Evolutionary conservation across 208 protist genomes (phyloP).

Genomic region (Wallacemonas sp.): DNA sequence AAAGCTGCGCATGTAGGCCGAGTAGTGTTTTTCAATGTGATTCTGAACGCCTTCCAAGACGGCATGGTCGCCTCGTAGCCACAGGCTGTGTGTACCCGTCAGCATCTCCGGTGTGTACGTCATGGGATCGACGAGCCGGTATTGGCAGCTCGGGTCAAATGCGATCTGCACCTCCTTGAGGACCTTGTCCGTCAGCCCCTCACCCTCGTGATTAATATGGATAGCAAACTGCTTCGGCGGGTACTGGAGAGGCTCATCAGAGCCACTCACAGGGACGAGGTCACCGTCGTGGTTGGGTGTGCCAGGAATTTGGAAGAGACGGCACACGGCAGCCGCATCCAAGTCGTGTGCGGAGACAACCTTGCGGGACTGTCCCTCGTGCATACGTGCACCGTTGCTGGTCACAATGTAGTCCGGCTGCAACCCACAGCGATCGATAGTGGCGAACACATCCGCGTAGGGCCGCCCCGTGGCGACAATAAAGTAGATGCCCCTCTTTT

Average conservation of each 20-base stretch:
- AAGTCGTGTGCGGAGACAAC: constrained; percentile 43
- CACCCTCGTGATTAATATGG: constrained; percentile 53
- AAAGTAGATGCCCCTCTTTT: constrained; percentile 26
- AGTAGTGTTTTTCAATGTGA: constrained; percentile 28
- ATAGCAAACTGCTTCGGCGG: constrained; percentile 26
- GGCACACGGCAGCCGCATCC: constrained; percentile 33
- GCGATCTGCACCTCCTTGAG: constrained; percentile 25
- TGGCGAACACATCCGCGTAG: constrained; percentile 61
- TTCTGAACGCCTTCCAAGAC: constrained; percentile 30
- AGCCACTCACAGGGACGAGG: constrained; percentile 10
- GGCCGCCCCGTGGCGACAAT: constrained; percentile 71
- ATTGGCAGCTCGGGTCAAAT: constrained; percentile 40
- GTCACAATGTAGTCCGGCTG: constrained; percentile 67
- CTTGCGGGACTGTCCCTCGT: constrained; percentile 30
- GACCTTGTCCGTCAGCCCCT: constrained; percentile 52
- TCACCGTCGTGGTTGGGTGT: constrained; percentile 6
- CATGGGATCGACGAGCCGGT: constrained; percentile 46
- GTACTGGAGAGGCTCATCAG: neutral
- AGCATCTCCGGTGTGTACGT: constrained; percentile 31
- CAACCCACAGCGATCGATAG: constrained; percentile 36
- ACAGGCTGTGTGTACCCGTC: constrained; percentile 46
- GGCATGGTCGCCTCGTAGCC: constrained; percentile 28
- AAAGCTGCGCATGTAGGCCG: constrained; percentile 17
- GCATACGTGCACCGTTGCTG: constrained; percentile 70
- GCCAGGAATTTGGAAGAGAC: constrained; percentile 39